Conservation (phyloP, 495 filamentous ascomycete species). For the Cladorrhinum samala region DNA sequence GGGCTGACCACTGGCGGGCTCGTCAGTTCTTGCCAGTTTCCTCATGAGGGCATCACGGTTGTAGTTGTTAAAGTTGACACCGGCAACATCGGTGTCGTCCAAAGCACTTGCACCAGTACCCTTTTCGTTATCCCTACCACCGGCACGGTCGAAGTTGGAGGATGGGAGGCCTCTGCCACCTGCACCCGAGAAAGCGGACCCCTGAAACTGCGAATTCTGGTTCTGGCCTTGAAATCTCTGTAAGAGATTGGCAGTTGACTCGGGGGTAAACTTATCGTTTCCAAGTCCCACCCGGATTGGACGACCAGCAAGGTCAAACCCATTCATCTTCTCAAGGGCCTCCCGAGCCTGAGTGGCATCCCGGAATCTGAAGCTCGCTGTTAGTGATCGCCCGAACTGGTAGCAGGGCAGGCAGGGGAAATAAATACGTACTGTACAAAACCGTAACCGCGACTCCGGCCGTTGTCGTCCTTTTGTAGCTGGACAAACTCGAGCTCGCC, state of each 20-base stretch:
- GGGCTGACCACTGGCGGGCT: conserved; percentile 58
- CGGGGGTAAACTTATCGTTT: conserved; percentile 99
- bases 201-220: conserved; percentile 78
- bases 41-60: conserved; percentile 96
- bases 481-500: conserved; percentile 97
- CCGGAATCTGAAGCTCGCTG: conserved; percentile 59
- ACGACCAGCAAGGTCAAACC: conserved; percentile 95
- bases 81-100: conserved; percentile 96
- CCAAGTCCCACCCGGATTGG: conserved; percentile 98
- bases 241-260: conserved; percentile 84
- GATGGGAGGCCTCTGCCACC: conserved; percentile 85
- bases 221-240: conserved; percentile 83
- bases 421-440: conserved; percentile 85
- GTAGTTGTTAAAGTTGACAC: conserved; percentile 99
- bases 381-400: conserved; percentile 28
- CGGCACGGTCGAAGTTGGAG: conserved; percentile 88
- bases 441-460: conserved; percentile 89
- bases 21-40: conserved; percentile 94
- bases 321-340: conserved; percentile 98
- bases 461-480: conserved; percentile 89
- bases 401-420: background rate
- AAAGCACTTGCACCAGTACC: conserved; percentile 88
- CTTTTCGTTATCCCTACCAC: conserved; percentile 86
- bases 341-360: conserved; percentile 87
- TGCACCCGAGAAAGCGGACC: conserved; percentile 87